Percentiles rank a stretch among this genome's conserved stretches.
These are phyloP conservation scores for Alternaria solani DNA, from an alignment of 2,329 filamentous ascomycete genomes.

Conservation along the genomic window DNA sequence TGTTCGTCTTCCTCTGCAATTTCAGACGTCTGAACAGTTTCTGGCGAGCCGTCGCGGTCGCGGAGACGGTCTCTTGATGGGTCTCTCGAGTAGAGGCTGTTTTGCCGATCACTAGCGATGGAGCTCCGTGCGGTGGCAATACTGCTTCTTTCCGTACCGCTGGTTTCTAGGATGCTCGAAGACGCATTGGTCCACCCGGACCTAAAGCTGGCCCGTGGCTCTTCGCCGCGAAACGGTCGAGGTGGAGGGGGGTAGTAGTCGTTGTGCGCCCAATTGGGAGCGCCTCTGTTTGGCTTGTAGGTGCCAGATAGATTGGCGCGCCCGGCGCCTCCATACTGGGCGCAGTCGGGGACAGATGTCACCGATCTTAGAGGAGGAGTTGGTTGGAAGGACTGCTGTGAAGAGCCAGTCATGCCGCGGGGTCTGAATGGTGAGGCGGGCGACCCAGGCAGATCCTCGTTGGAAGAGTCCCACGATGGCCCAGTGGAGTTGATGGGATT, in stretches of 20 bases:
- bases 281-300: conserved; percentile 49
- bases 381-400: conserved; percentile 37
- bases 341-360: conserved; percentile 51
- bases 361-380: conserved; percentile 43
- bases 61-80: conserved; percentile 35
- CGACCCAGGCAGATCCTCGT: conserved; percentile 32
- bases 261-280: conserved; percentile 47
- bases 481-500: conserved; percentile 42
- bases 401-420: conserved; percentile 47
- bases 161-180: conserved; percentile 65
- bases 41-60: conserved; percentile 43
- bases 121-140: conserved; percentile 81
- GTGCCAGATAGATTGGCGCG: conserved; percentile 44
- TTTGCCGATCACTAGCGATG: conserved; percentile 62
- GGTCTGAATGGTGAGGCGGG: conserved; percentile 26
- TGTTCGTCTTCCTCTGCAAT: conserved; percentile 46
- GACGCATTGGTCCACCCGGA: conserved; percentile 66
- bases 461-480: conserved; percentile 34
- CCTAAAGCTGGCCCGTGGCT: conserved; percentile 65
- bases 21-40: conserved; percentile 36
- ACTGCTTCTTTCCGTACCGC: conserved; percentile 83
- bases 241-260: conserved; percentile 40
- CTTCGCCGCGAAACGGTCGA: conserved; percentile 46
- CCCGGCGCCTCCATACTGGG: conserved; percentile 37
- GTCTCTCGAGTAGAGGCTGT: conserved; percentile 56